Base-by-base conservation (phyloP, 768 basidiomycete species). In the Hemileccinum impolitum region DNA sequence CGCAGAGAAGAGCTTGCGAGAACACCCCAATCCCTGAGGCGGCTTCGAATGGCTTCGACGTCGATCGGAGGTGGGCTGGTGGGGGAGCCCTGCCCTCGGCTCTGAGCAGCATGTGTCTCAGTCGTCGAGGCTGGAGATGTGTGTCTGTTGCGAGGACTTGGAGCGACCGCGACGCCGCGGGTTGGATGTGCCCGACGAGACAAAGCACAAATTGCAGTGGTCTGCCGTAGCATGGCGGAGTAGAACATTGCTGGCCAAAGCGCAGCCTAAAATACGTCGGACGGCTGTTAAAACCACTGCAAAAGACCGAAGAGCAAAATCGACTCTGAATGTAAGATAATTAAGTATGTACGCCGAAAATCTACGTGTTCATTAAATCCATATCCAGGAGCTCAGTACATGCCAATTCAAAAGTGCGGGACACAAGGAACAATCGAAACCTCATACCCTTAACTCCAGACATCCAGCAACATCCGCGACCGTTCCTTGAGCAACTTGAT, bases 401-500 rank as follows among this genome's bases (percentile, higher is more conserved):
- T 30, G n/a, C n/a, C n/a, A n/a, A n/a, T 36, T n/a, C 26, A 28
- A 9, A 9, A 28, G 26, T 9, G 5, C 9, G 26, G 26, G 5
- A 28, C 26, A 4, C 26, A 28, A 38, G 17, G 21, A 8, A 3
- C 30, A 47, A 26, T 21, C 18, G 3, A 43, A 39, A 38, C 8
- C 8, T 4, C 21, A n/a, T 13, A 15, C n/a, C 9, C 67, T 71
- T 71, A 91, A 71, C 88, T 90, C 90, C 90, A 93, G 54, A 93
- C 91, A 68, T 94, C 92, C 55, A 90, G 67, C 75, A 94, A 76
- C 54, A 94, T 75, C 57, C 93, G 73, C 50, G 88, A 91, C 43
- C 93, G 79, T 69, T 98, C 96, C 77, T 99, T 99, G 70, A 99
- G 73, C 59, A 93, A 70, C 72, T 98, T 99, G 53, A 96, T 68